phyloP scores from a whole-genome alignment of 768 basidiomycete genomes.

The Peribolospora kevripleyi region DNA sequence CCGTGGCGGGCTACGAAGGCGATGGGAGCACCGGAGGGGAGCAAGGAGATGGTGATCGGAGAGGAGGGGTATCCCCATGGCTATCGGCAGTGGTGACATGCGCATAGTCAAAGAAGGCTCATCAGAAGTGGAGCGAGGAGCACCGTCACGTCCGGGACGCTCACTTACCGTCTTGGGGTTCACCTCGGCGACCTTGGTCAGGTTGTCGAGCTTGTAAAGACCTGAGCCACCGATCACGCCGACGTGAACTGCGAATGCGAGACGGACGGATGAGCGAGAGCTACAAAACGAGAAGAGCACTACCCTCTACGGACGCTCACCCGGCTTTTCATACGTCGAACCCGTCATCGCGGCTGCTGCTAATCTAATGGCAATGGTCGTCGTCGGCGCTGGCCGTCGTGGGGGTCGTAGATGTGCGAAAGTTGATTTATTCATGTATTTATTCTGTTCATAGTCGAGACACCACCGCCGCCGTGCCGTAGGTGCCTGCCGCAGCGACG shows the following conservation, averaged over 20 bases:
- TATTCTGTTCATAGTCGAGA: no score
- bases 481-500: no score
- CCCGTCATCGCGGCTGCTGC: no score
- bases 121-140: not conserved
- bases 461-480: no score
- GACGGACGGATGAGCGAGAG: no score
- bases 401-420: no score
- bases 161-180: constrained; percentile 52
- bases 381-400: no score
- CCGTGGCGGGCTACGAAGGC: constrained; percentile 90
- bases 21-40: constrained; percentile 44
- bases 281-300: no score
- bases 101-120: not conserved
- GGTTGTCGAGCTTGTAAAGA: constrained; percentile 73
- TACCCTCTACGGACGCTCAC: no score
- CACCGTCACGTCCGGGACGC: not conserved
- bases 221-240: constrained; percentile 24
- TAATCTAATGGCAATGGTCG: no score
- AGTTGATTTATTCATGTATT: no score
- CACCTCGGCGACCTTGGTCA: constrained; percentile 50
- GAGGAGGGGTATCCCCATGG: constrained; percentile 85
- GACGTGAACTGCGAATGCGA: not conserved
- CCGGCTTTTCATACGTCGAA: no score
- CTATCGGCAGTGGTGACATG: constrained; percentile 20
- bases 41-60: constrained; percentile 71